Percentiles rank a stretch among this genome's conserved stretches.
Conservation (phyloP, 306 rosid species). For the Castanospermum australe region DNA sequence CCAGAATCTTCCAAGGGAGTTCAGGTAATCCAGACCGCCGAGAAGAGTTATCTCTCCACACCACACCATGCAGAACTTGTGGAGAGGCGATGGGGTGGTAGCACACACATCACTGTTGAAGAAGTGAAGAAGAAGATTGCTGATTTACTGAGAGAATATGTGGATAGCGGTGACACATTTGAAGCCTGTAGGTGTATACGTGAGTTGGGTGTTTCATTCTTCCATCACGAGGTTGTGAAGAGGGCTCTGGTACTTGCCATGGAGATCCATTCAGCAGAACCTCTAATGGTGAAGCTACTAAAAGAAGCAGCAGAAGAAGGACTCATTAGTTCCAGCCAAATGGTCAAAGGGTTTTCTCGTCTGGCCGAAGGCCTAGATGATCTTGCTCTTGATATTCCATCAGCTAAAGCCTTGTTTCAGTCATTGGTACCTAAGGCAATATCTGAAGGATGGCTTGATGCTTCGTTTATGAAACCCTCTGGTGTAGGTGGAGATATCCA, state of each 20-base stretch:
- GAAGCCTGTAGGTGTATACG: constrained; percentile 97
- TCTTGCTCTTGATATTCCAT: constrained; percentile 96
- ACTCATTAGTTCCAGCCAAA: constrained; percentile 92
- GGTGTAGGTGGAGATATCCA: constrained; percentile 57
- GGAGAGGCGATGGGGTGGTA: constrained; percentile 98
- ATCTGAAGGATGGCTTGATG: constrained; percentile 94
- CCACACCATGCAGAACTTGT: constrained; percentile 99
- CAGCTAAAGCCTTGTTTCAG: constrained; percentile 66
- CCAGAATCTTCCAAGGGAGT: constrained; percentile 84
- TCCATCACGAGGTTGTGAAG: constrained; percentile 99
- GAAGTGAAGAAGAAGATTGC: constrained; percentile 91
- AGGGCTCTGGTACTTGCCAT: constrained; percentile 84
- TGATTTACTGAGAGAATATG: constrained; percentile 77
- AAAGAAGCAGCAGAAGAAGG: constrained; percentile 98
- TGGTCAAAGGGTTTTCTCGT: constrained; percentile 92
- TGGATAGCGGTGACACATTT: constrained; percentile 72
- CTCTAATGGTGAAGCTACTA: constrained; percentile 61
- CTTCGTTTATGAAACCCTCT: constrained; percentile 58
- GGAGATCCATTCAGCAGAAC: constrained; percentile 77
- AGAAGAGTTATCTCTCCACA: constrained; percentile 95
- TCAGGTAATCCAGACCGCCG: constrained; percentile 84
- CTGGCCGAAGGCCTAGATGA: constrained; percentile 92
- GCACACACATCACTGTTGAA: constrained; percentile 93
- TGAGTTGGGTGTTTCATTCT: constrained; percentile 91
- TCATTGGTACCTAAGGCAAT: constrained; percentile 76